Conservation (phyloP, 352 stramenopile species). For the Achlya hypogyna region DNA sequence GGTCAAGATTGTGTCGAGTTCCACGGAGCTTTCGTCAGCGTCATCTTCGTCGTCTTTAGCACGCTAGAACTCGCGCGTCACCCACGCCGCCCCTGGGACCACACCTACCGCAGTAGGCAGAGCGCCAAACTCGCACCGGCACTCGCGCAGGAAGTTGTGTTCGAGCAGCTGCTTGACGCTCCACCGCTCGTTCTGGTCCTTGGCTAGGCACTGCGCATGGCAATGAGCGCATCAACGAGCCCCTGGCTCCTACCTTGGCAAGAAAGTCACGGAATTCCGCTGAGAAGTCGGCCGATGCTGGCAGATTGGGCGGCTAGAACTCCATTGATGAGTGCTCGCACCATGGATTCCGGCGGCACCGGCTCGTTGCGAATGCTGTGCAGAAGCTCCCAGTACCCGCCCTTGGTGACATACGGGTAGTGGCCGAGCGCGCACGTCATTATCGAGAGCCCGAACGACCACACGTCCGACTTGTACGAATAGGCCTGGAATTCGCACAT, state of each 20-base stretch:
- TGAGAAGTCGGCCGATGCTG: constrained; percentile 53
- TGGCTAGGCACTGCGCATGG: constrained; percentile 40
- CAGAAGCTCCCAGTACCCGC: constrained; percentile 86
- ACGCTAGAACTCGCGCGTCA: no score
- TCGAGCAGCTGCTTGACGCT: constrained; percentile 66
- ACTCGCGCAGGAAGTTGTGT: constrained; percentile 59
- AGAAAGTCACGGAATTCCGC: constrained; percentile 67
- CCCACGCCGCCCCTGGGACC: not conserved
- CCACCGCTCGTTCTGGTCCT: constrained; percentile 70
- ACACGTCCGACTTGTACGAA: constrained; percentile 83
- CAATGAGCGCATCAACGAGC: not conserved
- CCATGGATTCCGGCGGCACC: not conserved
- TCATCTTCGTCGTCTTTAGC: constrained; percentile 24
- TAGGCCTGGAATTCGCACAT: constrained; percentile 49
- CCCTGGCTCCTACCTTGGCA: constrained; percentile 28
- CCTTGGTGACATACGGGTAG: constrained; percentile 79
- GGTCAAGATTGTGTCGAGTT: constrained; percentile 69
- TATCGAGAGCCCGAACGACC: constrained; percentile 79
- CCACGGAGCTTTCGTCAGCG: constrained; percentile 27
- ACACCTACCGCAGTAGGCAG: not conserved
- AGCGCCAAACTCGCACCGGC: constrained; percentile 21
- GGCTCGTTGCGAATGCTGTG: constrained; percentile 80
- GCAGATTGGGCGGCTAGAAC: constrained; percentile 46
- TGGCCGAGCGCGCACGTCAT: constrained; percentile 84
- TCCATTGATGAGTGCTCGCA: not conserved